Base-by-base conservation (phyloP, 2,329 filamentous ascomycete species). In the Cordyceps cateniannulata region DNA sequence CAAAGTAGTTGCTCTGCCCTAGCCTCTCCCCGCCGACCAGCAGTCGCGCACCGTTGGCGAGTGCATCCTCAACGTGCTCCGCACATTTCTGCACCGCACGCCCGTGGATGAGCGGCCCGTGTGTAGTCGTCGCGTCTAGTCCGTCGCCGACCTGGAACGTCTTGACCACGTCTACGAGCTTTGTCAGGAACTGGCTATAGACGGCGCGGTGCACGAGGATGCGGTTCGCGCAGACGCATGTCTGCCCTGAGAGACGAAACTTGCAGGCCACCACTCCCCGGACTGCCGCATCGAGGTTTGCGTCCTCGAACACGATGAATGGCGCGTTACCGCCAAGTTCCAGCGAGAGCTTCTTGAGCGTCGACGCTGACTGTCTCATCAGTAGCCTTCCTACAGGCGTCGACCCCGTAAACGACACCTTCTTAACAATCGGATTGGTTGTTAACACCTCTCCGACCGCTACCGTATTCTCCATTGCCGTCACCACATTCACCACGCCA, bases 231-330 rank as follows among this genome's bases (percentile, higher is more conserved):
- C 89, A 93, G 24, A 98, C 93, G 73, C 95, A 99, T 0, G 95
- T 98, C 80, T 99, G 95, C 38, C 95, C 95, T 0, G 91, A 96
- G 42, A 88, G 91, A 59, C 95, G 89, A 85, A 98, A 98, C 75
- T 98, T 99, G 69, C 85, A 93, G 24, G 87, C 79, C 58, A 98
- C 84, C 52, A 91, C 92, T 25, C 93, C 93, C 0, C 85, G 78
- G 1, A 98, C 91, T 2, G 95, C 95, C 5, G 80, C 77, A 62
- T 97, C 93, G 22, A 98, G 77, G 70, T 98, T 90, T 20, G 93
- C 90, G 69, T 98, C 93, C 69, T 98, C 92, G 70, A 98, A 98
- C 35, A 98, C 91, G 66, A 98, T 97, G 72, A 97, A 96, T 1
- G 93, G 93, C 0, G 93, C 90, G 72, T 98, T 98, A 51, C 93